Conservation (phyloP, 176 grass and related monocot species). For the bread wheat (Triticum aestivum) region DNA sequence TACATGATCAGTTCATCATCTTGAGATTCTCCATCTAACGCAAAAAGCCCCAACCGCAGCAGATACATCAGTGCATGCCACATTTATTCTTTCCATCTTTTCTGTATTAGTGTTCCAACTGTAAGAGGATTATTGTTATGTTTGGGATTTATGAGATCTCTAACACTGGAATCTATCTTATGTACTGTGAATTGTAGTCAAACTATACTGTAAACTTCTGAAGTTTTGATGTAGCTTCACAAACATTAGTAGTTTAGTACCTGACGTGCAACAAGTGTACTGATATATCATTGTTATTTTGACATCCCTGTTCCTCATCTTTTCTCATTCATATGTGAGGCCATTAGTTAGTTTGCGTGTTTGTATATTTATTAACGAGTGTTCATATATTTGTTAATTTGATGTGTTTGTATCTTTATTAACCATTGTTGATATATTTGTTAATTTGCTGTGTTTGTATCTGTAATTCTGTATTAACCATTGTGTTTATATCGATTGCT, state of each 20-base stretch:
- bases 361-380: neutral
- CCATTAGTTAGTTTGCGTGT: neutral
- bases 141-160: neutral
- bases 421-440: too few species aligned
- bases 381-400: too few species aligned
- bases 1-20: neutral
- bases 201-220: neutral
- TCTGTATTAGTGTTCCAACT: neutral
- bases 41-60: neutral
- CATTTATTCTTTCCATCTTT: neutral
- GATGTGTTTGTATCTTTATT: too few species aligned
- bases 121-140: neutral
- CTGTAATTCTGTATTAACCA: neutral
- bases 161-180: neutral
- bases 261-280: neutral
- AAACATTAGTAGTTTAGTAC: neutral
- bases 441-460: neutral
- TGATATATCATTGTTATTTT: neutral
- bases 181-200: neutral
- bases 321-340: neutral
- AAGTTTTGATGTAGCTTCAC: neutral
- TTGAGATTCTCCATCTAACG: neutral
- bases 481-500: conserved; percentile 20
- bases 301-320: neutral
- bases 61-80: neutral